Percentiles rank a stretch among this genome's conserved stretches.
These are phyloP conservation scores for Fusarium napiforme DNA, from an alignment of 2,329 filamentous ascomycete genomes.

Conservation along the genomic window DNA sequence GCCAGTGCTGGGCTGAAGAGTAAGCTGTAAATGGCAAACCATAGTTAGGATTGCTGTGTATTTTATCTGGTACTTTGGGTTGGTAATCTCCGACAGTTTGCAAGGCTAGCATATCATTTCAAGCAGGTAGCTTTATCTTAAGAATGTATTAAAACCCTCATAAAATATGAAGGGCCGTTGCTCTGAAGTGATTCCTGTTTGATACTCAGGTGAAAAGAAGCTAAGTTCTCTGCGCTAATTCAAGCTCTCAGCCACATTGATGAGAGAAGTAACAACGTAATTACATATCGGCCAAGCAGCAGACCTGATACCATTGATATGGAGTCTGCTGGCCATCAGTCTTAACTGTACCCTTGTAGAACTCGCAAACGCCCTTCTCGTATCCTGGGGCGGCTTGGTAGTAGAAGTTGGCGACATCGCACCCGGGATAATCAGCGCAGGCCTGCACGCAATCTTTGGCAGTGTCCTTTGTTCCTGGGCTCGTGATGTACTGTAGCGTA, in stretches of 20 bases:
- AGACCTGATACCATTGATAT: neutral
- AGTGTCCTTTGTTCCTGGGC: neutral
- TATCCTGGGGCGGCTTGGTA: neutral
- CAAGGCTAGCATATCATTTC: neutral
- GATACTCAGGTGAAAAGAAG: neutral
- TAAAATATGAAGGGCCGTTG: accelerated
- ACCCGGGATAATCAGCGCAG: neutral
- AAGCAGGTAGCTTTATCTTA: neutral
- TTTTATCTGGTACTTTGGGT: neutral
- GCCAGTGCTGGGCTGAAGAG: constrained; percentile 1
- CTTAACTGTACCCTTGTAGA: neutral
- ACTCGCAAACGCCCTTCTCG: neutral
- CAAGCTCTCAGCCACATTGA: too few species aligned
- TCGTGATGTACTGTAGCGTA: neutral
- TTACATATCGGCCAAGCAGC: neutral
- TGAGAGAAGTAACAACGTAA: neutral
- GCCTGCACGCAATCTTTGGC: neutral
- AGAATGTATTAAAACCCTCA: neutral
- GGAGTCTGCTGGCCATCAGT: neutral
- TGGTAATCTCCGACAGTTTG: accelerated
- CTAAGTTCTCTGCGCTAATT: too few species aligned
- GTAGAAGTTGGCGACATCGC: neutral
- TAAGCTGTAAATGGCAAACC: neutral
- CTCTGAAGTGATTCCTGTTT: too few species aligned
- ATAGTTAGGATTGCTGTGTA: neutral